Conservation (phyloP, 2,329 filamentous ascomycete species). For the Neurospora crassa region DNA sequence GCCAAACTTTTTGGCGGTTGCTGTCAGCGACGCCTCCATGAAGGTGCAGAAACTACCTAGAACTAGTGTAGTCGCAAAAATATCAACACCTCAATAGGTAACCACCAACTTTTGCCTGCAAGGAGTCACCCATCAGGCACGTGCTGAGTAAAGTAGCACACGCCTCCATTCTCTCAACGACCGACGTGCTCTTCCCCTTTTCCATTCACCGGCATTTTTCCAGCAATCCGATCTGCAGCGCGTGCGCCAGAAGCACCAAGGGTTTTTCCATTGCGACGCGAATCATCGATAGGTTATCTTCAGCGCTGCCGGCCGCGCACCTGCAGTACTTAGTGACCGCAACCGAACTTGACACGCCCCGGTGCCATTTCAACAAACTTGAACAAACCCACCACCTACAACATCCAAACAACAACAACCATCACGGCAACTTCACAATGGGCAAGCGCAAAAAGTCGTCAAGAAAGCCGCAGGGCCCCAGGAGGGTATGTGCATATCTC, state of each 20-base stretch:
- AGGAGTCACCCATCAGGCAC: background rate
- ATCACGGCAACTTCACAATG: constrained; percentile 33
- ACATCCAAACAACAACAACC: background rate
- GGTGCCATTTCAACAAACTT: background rate
- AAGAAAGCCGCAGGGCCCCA: constrained; percentile 69
- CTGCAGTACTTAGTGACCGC: background rate
- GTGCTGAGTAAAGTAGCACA: background rate
- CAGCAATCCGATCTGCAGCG: background rate
- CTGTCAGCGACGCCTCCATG: background rate
- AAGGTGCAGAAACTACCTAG: background rate
- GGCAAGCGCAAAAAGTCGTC: constrained; percentile 94
- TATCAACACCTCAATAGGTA: background rate
- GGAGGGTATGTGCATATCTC: constrained; percentile 51
- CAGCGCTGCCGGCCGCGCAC: background rate
- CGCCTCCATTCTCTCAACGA: background rate
- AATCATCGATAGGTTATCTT: background rate
- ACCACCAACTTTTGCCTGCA: background rate
- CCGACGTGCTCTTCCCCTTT: background rate
- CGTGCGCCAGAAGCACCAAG: background rate
- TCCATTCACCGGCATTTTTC: background rate
- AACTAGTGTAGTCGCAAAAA: background rate
- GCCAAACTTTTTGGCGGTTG: background rate
- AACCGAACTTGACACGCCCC: background rate
- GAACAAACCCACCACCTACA: background rate
- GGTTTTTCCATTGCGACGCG: background rate